Base-by-base conservation (phyloP, 176 grass and related monocot species). In the Rhynchospora breviuscula region DNA sequence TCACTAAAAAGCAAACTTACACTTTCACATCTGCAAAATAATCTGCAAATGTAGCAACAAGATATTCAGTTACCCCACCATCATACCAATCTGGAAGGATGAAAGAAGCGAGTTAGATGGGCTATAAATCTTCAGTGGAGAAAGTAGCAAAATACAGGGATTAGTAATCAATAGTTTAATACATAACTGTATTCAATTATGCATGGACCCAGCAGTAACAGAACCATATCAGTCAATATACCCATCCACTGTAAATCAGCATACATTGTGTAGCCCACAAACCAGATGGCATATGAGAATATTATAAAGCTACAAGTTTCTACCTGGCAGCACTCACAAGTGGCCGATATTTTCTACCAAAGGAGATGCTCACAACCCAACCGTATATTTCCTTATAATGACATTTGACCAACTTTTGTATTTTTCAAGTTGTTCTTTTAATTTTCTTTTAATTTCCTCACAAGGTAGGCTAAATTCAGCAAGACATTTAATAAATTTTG, bases 21-120 rank as follows among this genome's bases (percentile, higher is more conserved):
- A 84, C 53, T 96, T 99, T 99, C 46, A 96, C 91, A 65, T 99
- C 91, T 58, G 10, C 91, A 84, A 93, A 99, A 92, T 99, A 99
- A 90, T 99, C 97, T 63, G 85, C 93, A 88, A 94, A 94, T 19
- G 93, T 96, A 14, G 81, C 97, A 51, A 96, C 89, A 23, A 99
- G 90, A 90, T 93, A 99, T 91, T 99, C 91, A 6, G 97, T 96
- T 59, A 99, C 97, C 80, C 88, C 68, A 85, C 88, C 88, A 0
- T 99, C 93, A 21, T 84, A 10, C 97, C 97, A 99, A 65, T 99
- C 97, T 99, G 88, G 84, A 44, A 68, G 18, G 0, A 81, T 75
- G 56, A 85, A 66, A 87, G 84, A 72, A 86, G 78, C 60, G 22
- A 63, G 7, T 10, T 15, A 81, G n/a, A 88, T 79, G 59, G 51